Base-by-base conservation (phyloP, 257 asterid genomes). In the Fraxinus americana region DNA sequence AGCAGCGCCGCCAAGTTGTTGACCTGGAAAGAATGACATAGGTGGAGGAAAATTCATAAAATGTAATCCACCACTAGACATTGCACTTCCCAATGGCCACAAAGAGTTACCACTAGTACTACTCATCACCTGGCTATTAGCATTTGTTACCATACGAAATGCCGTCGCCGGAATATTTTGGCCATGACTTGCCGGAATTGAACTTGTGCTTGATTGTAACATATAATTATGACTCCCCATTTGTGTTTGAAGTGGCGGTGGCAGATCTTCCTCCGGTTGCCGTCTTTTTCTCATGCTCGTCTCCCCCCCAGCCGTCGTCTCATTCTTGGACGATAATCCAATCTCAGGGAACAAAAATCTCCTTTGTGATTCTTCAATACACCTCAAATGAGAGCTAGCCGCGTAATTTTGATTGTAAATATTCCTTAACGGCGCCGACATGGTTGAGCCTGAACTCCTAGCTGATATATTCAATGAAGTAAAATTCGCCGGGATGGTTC, bases 41-140 rank as follows among this genome's bases (percentile, higher is more conserved):
- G 85, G 84, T 5, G 91, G 52, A 21, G 88, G 87, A 70, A 84
- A 81, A 85, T 92, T 90, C 94, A 89, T 82, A 73, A 87, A 88
- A 85, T 87, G 87, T 61, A 87, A 76, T 5, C 90, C 90, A 67
- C 72, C 65, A 21, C 82, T 82, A 12, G 80, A 71, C 78, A 67
- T 70, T 10, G 90, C 32, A 35, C 67, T 36, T 54, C 88, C 91
- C 75, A 81, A 83, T 48, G 87, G 74, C 96, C 96, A 91, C 70
- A 80, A n/a, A 59, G 92, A 78, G 48, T 88, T 88, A 23, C 88
- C 91, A 35, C 79, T 80, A 25, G 39, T 25, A 63, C 68, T 61
- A 61, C 69, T 63, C 36, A 63, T 35, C 17, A 69, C 30, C 25
- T 72, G 83, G 10, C n/a, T 36, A 35, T 57, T 71, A 34, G 82